Evolutionary conservation across 768 basidiomycete genomes (phyloP).

Genomic region (Tricholoma sp.): DNA sequence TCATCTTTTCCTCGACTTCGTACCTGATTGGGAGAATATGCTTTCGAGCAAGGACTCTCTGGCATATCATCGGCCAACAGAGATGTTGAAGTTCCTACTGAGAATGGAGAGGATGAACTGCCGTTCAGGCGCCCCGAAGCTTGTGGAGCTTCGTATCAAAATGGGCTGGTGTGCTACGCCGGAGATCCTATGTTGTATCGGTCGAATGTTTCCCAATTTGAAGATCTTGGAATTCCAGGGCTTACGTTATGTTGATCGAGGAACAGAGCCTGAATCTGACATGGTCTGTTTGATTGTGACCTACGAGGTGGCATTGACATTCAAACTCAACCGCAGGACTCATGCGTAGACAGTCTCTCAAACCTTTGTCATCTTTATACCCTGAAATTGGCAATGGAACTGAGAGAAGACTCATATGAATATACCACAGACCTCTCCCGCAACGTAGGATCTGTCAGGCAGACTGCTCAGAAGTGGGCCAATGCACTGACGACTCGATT

Average conservation of each 20-base stretch:
- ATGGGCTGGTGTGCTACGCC: slow-evolving; percentile 13
- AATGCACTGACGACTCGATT: slow-evolving; percentile 4
- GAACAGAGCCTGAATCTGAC: slow-evolving; percentile 6
- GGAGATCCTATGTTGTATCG: slow-evolving; percentile 4
- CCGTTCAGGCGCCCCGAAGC: neutral
- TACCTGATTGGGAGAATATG: slow-evolving; percentile 14
- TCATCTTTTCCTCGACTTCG: slow-evolving; percentile 11
- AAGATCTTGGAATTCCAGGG: slow-evolving; percentile 10
- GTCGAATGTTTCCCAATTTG: slow-evolving; percentile 6
- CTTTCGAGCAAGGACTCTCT: slow-evolving; percentile 11
- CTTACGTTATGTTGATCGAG: slow-evolving; percentile 8
- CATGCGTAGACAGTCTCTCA: slow-evolving; percentile 5
- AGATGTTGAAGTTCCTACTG: slow-evolving; percentile 4
- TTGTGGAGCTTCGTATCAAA: slow-evolving; percentile 10
- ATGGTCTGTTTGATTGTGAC: slow-evolving; percentile 2
- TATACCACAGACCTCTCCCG: slow-evolving; percentile 4
- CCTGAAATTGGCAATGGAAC: slow-evolving; percentile 11
- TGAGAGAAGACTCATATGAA: slow-evolving; percentile 9
- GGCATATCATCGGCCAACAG: slow-evolving; percentile 11
- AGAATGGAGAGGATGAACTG: neutral
- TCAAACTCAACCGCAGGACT: slow-evolving; percentile 3
- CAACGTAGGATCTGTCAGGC: slow-evolving; percentile 10
- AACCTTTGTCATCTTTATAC: slow-evolving; percentile 1
- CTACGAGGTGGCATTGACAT: neutral
- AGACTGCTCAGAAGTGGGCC: slow-evolving; percentile 9